A percentile compares a stretch with the other conserved stretches of the same genome.
phyloP scores from a whole-genome alignment of 441 rosid species.

The Mallotus repandus region DNA sequence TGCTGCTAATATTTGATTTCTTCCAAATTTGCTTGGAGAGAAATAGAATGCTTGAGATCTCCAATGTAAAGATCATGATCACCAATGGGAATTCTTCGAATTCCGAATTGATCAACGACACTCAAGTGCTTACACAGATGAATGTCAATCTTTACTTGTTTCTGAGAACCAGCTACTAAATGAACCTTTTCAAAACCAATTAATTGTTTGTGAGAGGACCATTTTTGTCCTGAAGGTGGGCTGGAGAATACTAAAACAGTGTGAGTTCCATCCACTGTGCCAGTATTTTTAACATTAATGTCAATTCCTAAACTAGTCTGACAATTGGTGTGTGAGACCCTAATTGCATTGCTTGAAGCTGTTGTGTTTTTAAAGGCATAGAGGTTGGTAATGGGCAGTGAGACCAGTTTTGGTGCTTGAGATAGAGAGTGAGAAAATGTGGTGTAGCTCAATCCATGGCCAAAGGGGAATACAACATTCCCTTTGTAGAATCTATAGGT shows the following conservation, averaged over 20 bases:
- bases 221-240: conserved; percentile 51
- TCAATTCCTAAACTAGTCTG: conserved; percentile 33
- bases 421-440: conserved; percentile 42
- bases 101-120: conserved; percentile 66
- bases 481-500: conserved; percentile 95
- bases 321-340: conserved; percentile 58
- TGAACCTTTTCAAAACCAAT: conserved; percentile 70
- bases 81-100: conserved; percentile 83
- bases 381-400: conserved; percentile 36
- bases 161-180: conserved; percentile 50
- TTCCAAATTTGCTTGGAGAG: conserved; percentile 48
- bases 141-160: conserved; percentile 44
- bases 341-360: conserved; percentile 35
- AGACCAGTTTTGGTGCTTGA: conserved; percentile 41
- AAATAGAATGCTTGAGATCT: conserved; percentile 74
- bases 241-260: conserved; percentile 63
- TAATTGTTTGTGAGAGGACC: conserved; percentile 56
- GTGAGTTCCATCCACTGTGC: conserved; percentile 65
- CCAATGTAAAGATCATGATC: conserved; percentile 68
- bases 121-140: conserved; percentile 76
- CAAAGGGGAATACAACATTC: conserved; percentile 81
- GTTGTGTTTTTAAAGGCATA: conserved; percentile 36
- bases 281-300: conserved; percentile 61
- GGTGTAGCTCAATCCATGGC: conserved; percentile 73
- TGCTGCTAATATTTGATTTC: conserved; percentile 26